Evolutionary conservation across 441 rosid genomes (phyloP).

Genomic region (Populus tomentosa): DNA sequence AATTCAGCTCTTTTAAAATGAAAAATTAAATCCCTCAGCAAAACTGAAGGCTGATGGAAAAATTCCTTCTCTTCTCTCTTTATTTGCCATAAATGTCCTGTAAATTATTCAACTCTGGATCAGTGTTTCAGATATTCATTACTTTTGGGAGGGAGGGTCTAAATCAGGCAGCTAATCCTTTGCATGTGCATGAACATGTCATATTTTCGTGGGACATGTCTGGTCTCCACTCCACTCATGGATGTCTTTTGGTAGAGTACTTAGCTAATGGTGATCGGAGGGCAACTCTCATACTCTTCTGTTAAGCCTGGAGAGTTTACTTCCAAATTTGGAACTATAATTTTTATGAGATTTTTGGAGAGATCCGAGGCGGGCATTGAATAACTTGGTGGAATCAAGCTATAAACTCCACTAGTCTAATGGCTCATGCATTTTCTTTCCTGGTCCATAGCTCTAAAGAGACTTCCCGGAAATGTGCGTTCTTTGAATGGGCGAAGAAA

Average conservation of each 20-base stretch:
- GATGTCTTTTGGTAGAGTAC: neutral
- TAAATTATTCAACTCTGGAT: slow-evolving; percentile 34
- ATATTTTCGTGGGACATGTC: neutral
- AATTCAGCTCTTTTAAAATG: slow-evolving; percentile 31
- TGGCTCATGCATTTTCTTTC: too few species aligned
- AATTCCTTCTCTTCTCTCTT: slow-evolving; percentile 21
- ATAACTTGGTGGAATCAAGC: neutral
- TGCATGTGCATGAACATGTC: neutral
- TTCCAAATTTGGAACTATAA: neutral
- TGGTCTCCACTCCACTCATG: neutral
- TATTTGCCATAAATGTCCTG: slow-evolving; percentile 36
- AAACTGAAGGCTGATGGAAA: slow-evolving; percentile 31
- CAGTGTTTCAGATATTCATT: slow-evolving; percentile 25
- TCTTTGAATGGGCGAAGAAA: too few species aligned
- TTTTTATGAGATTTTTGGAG: neutral
- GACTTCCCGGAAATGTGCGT: too few species aligned
- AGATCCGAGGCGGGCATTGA: neutral
- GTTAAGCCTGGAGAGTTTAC: neutral
- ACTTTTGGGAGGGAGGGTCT: slow-evolving; percentile 17
- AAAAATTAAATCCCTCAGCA: slow-evolving; percentile 1
- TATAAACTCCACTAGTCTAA: too few species aligned
- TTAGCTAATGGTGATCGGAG: neutral
- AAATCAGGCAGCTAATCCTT: neutral
- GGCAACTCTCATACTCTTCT: neutral
- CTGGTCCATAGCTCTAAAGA: too few species aligned